Evolutionary conservation across 352 stramenopile species (phyloP).

Genomic region (Globisporangium viniferum): DNA sequence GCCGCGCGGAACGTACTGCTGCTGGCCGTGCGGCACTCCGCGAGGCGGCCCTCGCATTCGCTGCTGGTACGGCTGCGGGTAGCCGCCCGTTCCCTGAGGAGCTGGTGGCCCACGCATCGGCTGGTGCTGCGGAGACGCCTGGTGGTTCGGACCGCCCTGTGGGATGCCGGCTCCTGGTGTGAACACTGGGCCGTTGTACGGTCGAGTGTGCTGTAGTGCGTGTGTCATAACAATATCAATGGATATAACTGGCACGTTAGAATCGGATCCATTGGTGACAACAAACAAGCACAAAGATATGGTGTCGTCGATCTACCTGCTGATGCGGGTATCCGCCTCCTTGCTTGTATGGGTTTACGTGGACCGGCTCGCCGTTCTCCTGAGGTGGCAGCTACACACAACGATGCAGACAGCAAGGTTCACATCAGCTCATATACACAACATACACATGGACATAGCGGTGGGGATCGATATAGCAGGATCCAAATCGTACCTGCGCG

Average conservation of each 20-base stretch:
- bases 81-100: constrained; percentile 4
- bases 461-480: neutral
- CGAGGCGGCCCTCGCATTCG: constrained; percentile 36
- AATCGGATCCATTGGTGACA: neutral
- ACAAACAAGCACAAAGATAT: neutral
- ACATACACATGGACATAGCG: neutral
- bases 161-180: constrained; percentile 19
- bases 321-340: constrained; percentile 5
- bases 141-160: constrained; percentile 14
- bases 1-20: constrained; percentile 39
- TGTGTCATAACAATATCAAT: neutral
- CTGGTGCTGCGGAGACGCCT: constrained; percentile 37
- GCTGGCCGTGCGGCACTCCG: constrained; percentile 29
- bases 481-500: constrained; percentile 10
- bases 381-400: neutral
- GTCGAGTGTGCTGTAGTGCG: constrained; percentile 23
- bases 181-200: constrained; percentile 50
- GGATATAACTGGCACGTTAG: neutral
- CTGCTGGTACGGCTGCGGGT: constrained; percentile 35
- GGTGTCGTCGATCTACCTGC: neutral
- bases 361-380: constrained; percentile 8
- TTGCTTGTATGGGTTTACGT: constrained; percentile 19
- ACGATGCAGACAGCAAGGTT: neutral
- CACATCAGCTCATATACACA: neutral
- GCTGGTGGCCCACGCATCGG: constrained; percentile 45